phyloP scores from a whole-genome alignment of 176 grass and related monocot genomes.

The Ananas comosus region DNA sequence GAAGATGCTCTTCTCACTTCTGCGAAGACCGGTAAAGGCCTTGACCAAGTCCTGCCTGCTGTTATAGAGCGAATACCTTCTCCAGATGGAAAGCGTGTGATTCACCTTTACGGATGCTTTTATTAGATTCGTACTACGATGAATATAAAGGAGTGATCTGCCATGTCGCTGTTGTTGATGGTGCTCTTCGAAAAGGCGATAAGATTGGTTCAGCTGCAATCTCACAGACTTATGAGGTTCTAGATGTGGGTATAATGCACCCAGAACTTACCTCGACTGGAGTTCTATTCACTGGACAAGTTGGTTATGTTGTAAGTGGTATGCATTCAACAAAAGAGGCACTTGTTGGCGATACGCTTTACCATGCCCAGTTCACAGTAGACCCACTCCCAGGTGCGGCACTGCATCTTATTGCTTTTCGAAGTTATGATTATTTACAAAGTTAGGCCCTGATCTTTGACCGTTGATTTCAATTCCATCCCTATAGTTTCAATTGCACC shows the following conservation, averaged over 20 bases:
- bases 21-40: slow-evolving; percentile 89
- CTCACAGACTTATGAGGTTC: slow-evolving; percentile 64
- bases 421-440: background rate
- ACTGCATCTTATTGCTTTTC: background rate
- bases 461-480: too few relatives aligned
- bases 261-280: slow-evolving; percentile 89
- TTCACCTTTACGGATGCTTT: slow-evolving; percentile 78
- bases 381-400: slow-evolving; percentile 66
- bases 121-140: slow-evolving; percentile 95
- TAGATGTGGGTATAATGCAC: slow-evolving; percentile 92
- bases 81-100: slow-evolving; percentile 66
- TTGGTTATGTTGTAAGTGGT: slow-evolving; percentile 90
- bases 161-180: slow-evolving; percentile 93
- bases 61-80: slow-evolving; percentile 68
- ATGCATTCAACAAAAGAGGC: slow-evolving; percentile 97
- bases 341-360: slow-evolving; percentile 82
- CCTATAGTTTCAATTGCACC: too few relatives aligned
- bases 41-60: slow-evolving; percentile 69
- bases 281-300: slow-evolving; percentile 90
- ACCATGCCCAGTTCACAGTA: slow-evolving; percentile 55
- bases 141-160: slow-evolving; percentile 99
- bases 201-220: slow-evolving; percentile 85
- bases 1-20: slow-evolving; percentile 81
- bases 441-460: background rate
- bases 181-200: slow-evolving; percentile 74